Evolutionary conservation across 2,329 filamentous ascomycete species (phyloP).

Genomic region (Botrytis squamosa): DNA sequence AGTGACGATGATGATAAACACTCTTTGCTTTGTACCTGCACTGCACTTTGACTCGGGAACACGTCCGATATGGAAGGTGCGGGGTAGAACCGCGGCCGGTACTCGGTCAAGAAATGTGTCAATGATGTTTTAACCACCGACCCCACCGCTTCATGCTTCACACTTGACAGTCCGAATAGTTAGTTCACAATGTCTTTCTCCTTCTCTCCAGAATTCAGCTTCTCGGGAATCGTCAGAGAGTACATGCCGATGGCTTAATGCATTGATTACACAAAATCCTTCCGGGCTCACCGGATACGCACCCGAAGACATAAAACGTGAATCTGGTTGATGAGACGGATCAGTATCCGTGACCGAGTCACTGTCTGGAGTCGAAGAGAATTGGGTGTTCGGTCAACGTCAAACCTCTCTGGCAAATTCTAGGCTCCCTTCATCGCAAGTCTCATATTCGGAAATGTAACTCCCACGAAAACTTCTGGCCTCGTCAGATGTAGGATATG

Average conservation of each 20-base stretch:
- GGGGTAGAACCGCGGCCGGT: background rate
- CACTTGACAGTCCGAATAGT: background rate
- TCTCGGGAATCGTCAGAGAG: background rate
- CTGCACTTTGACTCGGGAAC: background rate
- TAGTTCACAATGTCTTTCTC: background rate
- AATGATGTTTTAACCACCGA: conserved; percentile 4
- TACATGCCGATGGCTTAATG: background rate
- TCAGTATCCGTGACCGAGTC: background rate
- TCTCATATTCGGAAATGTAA: background rate
- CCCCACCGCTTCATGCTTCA: conserved; percentile 2
- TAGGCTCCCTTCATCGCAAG: background rate
- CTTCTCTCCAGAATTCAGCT: background rate
- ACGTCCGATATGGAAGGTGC: background rate
- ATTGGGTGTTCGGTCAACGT: background rate
- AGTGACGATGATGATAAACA: background rate
- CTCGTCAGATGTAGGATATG: background rate
- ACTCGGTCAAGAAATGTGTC: conserved; percentile 17
- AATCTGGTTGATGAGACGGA: background rate
- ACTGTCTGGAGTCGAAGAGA: background rate
- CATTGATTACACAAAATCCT: conserved; percentile 6
- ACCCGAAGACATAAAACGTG: conserved; percentile 1
- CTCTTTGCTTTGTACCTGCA: background rate
- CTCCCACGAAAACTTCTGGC: background rate
- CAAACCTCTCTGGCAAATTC: background rate
- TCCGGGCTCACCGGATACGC: background rate